Base-by-base conservation (phyloP, 129 eudicot genomes). In the Calendula officinalis region DNA sequence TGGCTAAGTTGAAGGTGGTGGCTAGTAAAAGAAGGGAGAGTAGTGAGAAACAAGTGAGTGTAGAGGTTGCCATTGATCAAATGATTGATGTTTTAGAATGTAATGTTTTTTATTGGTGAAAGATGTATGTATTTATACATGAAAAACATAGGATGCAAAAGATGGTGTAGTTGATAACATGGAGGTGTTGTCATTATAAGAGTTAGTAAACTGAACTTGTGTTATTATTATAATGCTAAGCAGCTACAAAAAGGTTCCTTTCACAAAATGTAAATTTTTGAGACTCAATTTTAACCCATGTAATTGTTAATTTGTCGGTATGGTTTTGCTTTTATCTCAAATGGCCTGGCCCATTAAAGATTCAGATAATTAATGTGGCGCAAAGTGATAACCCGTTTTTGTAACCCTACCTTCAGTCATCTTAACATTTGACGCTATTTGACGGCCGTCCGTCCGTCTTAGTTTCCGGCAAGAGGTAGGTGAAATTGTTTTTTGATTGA, bases 11-110 rank as follows among this genome's bases (percentile, higher is more conserved):
- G 5, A 55, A 65, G 49, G 70, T 10, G 63, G 47, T 10, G 69
- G 76, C 38, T 50, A 61, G 56, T 33, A 72, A 41, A 6, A 72
- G 71, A 72, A 72, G 65, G 22, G 65, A 54, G 43, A 72, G 46
- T 5, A 61, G 60, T 60, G 40, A 77, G 7, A 59, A 53, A 37
- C 59, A 77, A 56, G 66, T 56, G 64, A 52, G 74, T 10, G 22
- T 62, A 56, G 53, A 70, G 8, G 75, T 41, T 54, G 72, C 52
- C 73, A 57, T 66, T n/a, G 54, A 44, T 67, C 64, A 40, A 50
- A 34, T 33, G 56, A 47, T 41, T 33, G 69, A 63, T 35, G 46
- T 1, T 67, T 59, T 52, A 6, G 27, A 40, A 22, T 52, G 38
- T 22, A 2, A 36, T 48, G 53, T 41, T 40, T 9, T 35, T 22